Conservation (phyloP, 805 yeast species). For the Candida qinlingensis region DNA sequence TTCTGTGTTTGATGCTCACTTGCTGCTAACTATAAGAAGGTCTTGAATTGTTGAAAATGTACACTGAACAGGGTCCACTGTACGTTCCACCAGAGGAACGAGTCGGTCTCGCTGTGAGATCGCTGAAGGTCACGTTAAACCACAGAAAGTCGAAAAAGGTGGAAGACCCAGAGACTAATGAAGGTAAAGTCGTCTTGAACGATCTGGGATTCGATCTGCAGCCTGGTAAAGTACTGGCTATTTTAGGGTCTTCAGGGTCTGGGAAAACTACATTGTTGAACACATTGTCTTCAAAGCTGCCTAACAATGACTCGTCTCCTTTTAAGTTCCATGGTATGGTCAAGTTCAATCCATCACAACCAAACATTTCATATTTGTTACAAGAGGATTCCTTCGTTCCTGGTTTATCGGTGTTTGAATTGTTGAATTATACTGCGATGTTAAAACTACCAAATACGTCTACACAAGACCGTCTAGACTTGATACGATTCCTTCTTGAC, state of each 20-base stretch:
- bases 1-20: no score
- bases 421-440: constrained; percentile 65
- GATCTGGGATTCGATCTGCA: constrained; percentile 56
- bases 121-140: constrained; percentile 5
- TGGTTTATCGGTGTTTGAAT: constrained; percentile 67
- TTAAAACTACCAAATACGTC: constrained; percentile 51
- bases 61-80: constrained; percentile 1
- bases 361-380: constrained; percentile 51
- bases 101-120: constrained; percentile 9
- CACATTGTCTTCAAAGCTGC: constrained; percentile 49
- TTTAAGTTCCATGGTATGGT: constrained; percentile 40
- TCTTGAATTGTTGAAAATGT: no score
- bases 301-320: constrained; percentile 20
- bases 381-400: constrained; percentile 75
- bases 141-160: constrained; percentile 1
- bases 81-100: constrained; percentile 3
- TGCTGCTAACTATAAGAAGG: no score
- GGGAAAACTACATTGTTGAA: constrained; percentile 82
- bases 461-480: constrained; percentile 34
- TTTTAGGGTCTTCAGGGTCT: constrained; percentile 84
- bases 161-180: neutral
- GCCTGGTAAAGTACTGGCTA: constrained; percentile 63
- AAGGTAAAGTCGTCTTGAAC: constrained; percentile 34
- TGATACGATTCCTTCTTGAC: constrained; percentile 56
- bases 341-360: constrained; percentile 25